phyloP scores from a whole-genome alignment of 106 monocot genomes.

The Platanthera zijinensis region DNA sequence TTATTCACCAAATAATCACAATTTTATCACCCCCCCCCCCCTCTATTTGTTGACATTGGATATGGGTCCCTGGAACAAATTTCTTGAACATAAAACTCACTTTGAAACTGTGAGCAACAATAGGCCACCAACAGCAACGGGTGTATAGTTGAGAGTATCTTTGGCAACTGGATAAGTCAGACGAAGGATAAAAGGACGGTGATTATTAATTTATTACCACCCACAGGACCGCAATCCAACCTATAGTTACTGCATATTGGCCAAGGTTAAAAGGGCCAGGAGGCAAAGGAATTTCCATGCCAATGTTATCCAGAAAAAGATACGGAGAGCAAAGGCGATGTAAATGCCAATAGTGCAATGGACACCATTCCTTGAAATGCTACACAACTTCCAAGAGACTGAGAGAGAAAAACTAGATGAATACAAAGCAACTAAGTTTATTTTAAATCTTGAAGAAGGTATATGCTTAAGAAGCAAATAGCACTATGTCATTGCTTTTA shows the following conservation, averaged over 20 bases:
- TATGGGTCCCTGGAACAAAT: no score
- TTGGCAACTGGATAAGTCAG: constrained; percentile 62
- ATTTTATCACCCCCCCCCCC: no score
- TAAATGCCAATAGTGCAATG: constrained; percentile 10
- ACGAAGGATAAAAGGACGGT: constrained; percentile 78
- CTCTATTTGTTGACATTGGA: no score
- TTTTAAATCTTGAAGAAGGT: background rate
- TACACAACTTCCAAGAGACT: constrained; percentile 29
- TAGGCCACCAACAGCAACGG: constrained; percentile 71
- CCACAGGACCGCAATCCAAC: constrained; percentile 72
- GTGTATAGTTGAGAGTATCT: constrained; percentile 81
- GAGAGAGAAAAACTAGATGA: background rate
- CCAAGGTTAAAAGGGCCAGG: constrained; percentile 75
- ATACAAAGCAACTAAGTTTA: background rate
- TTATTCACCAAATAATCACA: no score
- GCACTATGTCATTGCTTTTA: background rate
- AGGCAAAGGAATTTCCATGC: constrained; percentile 46
- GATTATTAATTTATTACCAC: constrained; percentile 55
- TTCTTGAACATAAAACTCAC: constrained; percentile 28
- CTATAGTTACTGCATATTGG: constrained; percentile 36
- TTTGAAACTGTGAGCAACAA: constrained; percentile 44
- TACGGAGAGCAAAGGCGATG: constrained; percentile 53
- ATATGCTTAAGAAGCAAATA: background rate
- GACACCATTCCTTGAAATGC: constrained; percentile 29
- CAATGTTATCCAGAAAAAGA: constrained; percentile 67